These are phyloP conservation scores for Epichloe festucae DNA, from an alignment of 2,329 filamentous ascomycete genomes.

Conservation along the genomic window DNA sequence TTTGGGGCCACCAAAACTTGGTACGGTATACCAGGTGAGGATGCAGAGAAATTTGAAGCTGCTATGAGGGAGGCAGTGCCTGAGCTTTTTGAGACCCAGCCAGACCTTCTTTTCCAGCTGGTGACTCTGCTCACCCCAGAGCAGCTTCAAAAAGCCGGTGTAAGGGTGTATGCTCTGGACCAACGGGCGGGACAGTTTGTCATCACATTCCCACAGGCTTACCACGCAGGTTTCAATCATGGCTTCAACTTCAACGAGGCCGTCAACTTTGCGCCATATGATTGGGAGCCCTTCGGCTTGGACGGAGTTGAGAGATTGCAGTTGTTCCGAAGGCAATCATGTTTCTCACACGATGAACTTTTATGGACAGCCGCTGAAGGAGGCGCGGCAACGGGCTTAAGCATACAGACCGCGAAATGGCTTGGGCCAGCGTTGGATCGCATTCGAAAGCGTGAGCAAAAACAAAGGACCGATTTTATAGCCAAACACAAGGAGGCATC, in stretches of 20 bases:
- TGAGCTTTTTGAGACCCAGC: constrained; percentile 92
- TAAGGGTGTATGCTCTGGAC: constrained; percentile 88
- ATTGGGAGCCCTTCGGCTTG: constrained; percentile 91
- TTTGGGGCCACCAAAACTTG: constrained; percentile 97
- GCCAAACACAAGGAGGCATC: constrained; percentile 45
- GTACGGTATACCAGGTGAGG: constrained; percentile 93
- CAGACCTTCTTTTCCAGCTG: constrained; percentile 88
- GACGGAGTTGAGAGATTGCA: constrained; percentile 77
- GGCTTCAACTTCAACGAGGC: constrained; percentile 99
- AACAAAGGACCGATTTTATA: constrained; percentile 55
- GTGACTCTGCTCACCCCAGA: constrained; percentile 93
- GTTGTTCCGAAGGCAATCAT: constrained; percentile 79
- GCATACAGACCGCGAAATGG: constrained; percentile 91
- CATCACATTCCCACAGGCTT: constrained; percentile 91
- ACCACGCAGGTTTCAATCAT: constrained; percentile 96
- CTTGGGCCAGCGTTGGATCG: constrained; percentile 74
- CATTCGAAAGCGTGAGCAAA: constrained; percentile 60
- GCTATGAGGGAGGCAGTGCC: constrained; percentile 94
- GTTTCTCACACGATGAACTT: constrained; percentile 94
- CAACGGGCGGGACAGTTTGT: constrained; percentile 93
- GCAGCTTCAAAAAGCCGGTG: constrained; percentile 82
- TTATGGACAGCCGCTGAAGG: constrained; percentile 79
- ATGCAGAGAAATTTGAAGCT: constrained; percentile 86
- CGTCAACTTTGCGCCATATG: constrained; percentile 88
- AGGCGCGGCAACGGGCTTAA: constrained; percentile 48